These are phyloP conservation scores for Penicillium cinerascens DNA, from an alignment of 495 filamentous ascomycete genomes.

Conservation along the genomic window DNA sequence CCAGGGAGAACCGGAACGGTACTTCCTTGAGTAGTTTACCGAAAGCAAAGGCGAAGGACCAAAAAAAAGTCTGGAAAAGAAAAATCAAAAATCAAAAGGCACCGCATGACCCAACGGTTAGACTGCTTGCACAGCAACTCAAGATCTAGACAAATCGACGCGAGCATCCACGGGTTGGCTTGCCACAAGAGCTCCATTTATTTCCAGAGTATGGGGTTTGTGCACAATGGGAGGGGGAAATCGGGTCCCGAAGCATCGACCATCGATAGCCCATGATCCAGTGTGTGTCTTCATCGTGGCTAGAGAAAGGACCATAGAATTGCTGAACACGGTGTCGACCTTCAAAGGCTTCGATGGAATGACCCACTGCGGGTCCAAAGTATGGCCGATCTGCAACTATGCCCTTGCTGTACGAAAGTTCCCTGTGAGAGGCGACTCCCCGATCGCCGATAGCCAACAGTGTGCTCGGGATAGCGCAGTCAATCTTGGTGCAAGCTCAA, in stretches of 20 bases:
- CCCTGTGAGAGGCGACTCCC: not conserved
- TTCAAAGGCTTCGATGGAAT: conserved; percentile 30
- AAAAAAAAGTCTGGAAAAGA: conserved; percentile 3
- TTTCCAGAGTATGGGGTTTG: not conserved
- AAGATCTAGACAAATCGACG: conserved; percentile 24
- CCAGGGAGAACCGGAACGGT: conserved; percentile 6
- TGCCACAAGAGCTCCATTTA: conserved; percentile 13
- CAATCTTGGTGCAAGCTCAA: too few species aligned
- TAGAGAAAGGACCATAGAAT: not conserved
- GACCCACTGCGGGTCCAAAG: conserved; percentile 27
- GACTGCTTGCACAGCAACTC: conserved; percentile 32
- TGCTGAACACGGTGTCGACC: conserved; percentile 24
- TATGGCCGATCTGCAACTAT: conserved; percentile 19
- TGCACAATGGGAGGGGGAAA: not conserved
- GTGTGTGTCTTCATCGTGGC: too few species aligned
- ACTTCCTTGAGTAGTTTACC: conserved; percentile 21
- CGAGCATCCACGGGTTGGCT: conserved; percentile 23
- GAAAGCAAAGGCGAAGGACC: conserved; percentile 14
- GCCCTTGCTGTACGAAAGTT: conserved; percentile 1
- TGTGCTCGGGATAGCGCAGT: not conserved
- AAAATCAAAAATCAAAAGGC: conserved; percentile 12
- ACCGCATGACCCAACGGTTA: conserved; percentile 25
- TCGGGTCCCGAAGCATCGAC: not conserved
- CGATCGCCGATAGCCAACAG: not conserved
- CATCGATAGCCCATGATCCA: too few species aligned